Percentiles rank a stretch among this genome's conserved stretches.
Evolutionary conservation across 371 early-diverging fungal species (phyloP).

Genomic region (Syncephalastrum sp.): DNA sequence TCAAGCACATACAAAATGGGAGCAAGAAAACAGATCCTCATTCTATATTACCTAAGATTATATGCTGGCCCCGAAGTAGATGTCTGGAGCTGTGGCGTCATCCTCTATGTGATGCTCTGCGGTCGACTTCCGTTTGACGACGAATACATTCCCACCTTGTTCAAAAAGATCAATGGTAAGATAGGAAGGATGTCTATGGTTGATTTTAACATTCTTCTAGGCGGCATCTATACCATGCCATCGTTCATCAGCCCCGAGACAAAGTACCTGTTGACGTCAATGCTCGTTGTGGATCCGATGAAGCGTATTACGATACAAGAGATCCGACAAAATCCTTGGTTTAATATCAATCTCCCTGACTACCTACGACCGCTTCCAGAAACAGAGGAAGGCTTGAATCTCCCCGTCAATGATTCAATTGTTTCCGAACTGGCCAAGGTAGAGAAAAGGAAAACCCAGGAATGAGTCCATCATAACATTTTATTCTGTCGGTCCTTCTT

Average conservation of each 20-base stretch:
- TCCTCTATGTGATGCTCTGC: constrained; percentile 99
- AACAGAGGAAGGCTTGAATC: constrained; percentile 62
- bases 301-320: constrained; percentile 91
- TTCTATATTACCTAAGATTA: constrained; percentile 34
- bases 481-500: not conserved
- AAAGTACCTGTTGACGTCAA: constrained; percentile 79
- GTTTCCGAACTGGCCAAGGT: constrained; percentile 75
- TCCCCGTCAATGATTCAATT: constrained; percentile 72
- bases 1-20: not conserved
- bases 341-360: constrained; percentile 84
- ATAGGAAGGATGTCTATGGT: not conserved
- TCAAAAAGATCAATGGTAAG: constrained; percentile 87
- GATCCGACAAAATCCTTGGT: constrained; percentile 90
- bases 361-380: constrained; percentile 80
- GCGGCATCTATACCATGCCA: constrained; percentile 90
- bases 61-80: constrained; percentile 99
- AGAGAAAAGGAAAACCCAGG: constrained; percentile 10
- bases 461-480: not conserved
- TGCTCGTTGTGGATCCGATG: constrained; percentile 96
- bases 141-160: constrained; percentile 94
- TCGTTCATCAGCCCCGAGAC: constrained; percentile 83
- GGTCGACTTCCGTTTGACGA: constrained; percentile 99
- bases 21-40: not conserved
- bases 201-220: constrained; percentile 28
- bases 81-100: constrained; percentile 99